Base-by-base conservation (phyloP, 2,329 filamentous ascomycete species). In the Ascochyta rabiei region DNA sequence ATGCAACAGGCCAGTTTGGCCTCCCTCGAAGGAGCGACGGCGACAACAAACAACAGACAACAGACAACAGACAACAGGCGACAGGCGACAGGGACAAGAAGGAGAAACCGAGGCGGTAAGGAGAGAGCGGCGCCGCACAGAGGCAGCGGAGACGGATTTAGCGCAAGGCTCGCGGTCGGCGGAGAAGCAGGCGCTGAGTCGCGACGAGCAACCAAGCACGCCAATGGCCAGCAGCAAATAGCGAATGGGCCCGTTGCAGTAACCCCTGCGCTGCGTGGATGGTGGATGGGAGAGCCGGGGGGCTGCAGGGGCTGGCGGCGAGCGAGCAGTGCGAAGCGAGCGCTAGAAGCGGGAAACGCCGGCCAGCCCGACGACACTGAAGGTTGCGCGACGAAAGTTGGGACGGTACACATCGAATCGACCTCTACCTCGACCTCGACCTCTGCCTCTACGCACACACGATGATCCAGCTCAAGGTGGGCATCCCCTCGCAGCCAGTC, bases 381-480 rank as follows among this genome's bases (percentile, higher is more conserved):
- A 43, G 16, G 21, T 42, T 24, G 26, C n/a, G 44, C 16, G 50
- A 39, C 31, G 50, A 58, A 60, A 57, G 42, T 56, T 56, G 54
- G n/a, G n/a, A n/a, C n/a, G n/a, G n/a, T n/a, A n/a, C n/a, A n/a
- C n/a, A n/a, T n/a, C n/a, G n/a, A n/a, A n/a, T n/a, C n/a, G n/a
- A n/a, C n/a, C n/a, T n/a, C n/a, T n/a, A n/a, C n/a, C n/a, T n/a
- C n/a, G n/a, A n/a, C n/a, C n/a, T n/a, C n/a, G n/a, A n/a, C n/a
- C n/a, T n/a, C n/a, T 34, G 35, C 49, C 49, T 46, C 37, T 38
- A 31, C 24, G 15, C 26, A 12, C 16, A 7, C 65, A 73, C 54
- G 30, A 75, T 75, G 72, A 75, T 75, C 56, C 72, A 75, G 62
- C 64, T 75, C 45, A 75, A 75, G 71, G 72, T 74, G 67, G 50